These are phyloP conservation scores for Aspergillus clavatus DNA, from an alignment of 2,329 filamentous ascomycete genomes.

Conservation along the genomic window DNA sequence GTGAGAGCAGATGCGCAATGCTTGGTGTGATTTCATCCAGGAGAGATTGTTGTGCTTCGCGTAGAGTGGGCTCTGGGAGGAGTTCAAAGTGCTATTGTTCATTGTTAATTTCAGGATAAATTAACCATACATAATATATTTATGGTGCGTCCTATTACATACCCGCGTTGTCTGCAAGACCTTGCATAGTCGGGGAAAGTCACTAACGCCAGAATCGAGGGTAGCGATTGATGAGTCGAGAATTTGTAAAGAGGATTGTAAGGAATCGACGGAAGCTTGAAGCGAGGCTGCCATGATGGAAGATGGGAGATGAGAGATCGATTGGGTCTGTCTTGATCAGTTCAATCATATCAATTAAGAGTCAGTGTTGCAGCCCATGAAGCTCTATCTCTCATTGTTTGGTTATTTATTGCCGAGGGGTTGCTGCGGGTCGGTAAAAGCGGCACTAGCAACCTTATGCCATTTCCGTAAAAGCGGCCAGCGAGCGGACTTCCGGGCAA, in stretches of 20 bases:
- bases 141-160: conserved; percentile 28
- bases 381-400: conserved; percentile 20
- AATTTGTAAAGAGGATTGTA: conserved; percentile 57
- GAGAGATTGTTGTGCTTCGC: conserved; percentile 74
- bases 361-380: no score
- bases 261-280: conserved; percentile 55
- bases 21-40: conserved; percentile 88
- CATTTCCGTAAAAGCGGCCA: conserved; percentile 21
- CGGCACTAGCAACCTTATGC: conserved; percentile 19
- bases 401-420: conserved; percentile 21
- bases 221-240: conserved; percentile 60
- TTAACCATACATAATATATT: no score
- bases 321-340: no score
- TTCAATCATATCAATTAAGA: no score
- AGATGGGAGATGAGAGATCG: no score
- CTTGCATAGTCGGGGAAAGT: conserved; percentile 59
- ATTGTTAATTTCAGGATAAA: no score
- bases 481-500: conserved; percentile 30
- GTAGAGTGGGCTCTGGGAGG: conserved; percentile 77
- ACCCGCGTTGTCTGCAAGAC: conserved; percentile 60
- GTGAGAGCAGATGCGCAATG: conserved; percentile 69
- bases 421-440: conserved; percentile 26
- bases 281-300: conserved; percentile 45
- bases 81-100: conserved; percentile 76
- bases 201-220: conserved; percentile 57